Conservation (phyloP, 257 asterid genomes). For the Przewalskia tangutica region DNA sequence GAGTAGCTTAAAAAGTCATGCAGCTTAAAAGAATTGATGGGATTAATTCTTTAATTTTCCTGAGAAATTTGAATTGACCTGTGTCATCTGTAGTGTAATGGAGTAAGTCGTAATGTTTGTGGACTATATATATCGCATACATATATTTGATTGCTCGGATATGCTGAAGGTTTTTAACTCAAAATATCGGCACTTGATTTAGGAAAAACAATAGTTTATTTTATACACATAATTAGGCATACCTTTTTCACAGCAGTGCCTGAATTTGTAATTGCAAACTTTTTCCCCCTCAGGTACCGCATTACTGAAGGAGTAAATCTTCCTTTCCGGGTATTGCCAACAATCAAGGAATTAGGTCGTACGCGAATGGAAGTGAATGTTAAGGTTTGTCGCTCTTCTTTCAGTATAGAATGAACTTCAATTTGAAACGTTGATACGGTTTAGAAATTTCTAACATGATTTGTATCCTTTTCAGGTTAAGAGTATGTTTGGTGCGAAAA, state of each 20-base stretch:
- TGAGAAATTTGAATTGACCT: neutral
- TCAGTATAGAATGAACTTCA: neutral
- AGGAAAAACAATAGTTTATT: neutral
- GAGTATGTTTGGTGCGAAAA: conserved; percentile 98
- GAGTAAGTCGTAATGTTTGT: neutral
- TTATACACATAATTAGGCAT: neutral
- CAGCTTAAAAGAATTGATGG: neutral
- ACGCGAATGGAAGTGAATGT: conserved; percentile 99
- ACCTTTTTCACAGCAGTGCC: neutral
- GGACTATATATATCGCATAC: neutral
- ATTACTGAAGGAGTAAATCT: conserved; percentile 99
- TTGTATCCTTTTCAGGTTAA: conserved; percentile 55
- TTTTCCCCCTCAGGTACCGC: conserved; percentile 58
- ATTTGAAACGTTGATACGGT: neutral
- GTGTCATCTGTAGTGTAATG: neutral
- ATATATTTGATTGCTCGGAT: neutral
- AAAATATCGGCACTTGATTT: neutral
- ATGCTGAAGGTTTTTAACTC: neutral
- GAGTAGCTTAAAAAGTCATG: neutral
- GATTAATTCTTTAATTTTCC: neutral
- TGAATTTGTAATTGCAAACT: neutral
- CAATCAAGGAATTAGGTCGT: conserved; percentile 97
- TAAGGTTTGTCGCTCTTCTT: conserved; percentile 53
- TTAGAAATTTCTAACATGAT: neutral
- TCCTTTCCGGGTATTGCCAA: conserved; percentile 95